Percentiles rank a stretch among this genome's conserved stretches.
Conservation (phyloP, 352 stramenopile genomes). For the Paralagenidium karlingii region DNA sequence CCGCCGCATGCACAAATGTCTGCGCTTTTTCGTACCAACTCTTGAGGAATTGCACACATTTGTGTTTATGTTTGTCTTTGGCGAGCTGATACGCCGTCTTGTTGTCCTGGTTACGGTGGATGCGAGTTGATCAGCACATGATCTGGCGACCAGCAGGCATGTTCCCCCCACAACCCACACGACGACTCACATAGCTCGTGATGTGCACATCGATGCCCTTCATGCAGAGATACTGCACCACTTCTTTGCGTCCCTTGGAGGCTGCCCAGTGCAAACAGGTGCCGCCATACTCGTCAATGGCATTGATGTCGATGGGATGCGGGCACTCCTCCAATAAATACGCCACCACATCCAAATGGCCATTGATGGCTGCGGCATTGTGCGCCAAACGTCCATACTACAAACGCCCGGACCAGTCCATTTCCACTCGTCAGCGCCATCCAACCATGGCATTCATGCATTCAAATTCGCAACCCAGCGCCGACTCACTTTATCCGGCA, state of each 20-base stretch:
- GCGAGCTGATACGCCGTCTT: constrained; percentile 81
- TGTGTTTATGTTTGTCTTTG: constrained; percentile 83
- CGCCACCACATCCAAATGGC: constrained; percentile 71
- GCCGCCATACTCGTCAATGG: constrained; percentile 79
- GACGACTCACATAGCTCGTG: constrained; percentile 71
- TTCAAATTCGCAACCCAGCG: background rate
- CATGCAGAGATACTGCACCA: constrained; percentile 82
- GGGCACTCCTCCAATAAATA: constrained; percentile 75
- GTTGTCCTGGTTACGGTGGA: constrained; percentile 43
- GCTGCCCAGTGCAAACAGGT: constrained; percentile 79
- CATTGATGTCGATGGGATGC: constrained; percentile 77
- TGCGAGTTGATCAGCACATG: background rate
- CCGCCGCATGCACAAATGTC: constrained; percentile 74
- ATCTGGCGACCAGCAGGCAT: too few relatives aligned
- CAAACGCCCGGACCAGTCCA: background rate
- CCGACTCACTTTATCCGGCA: constrained; percentile 44
- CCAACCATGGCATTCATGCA: background rate
- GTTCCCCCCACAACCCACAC: too few relatives aligned
- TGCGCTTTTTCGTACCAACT: constrained; percentile 70
- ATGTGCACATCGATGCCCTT: constrained; percentile 82
- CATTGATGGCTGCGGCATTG: constrained; percentile 75
- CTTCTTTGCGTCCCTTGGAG: constrained; percentile 73
- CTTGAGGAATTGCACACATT: constrained; percentile 79
- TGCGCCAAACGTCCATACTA: constrained; percentile 66
- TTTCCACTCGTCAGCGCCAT: background rate